Evolutionary conservation across 345 rosid genomes (phyloP).

Genomic region (Populus deltoides): DNA sequence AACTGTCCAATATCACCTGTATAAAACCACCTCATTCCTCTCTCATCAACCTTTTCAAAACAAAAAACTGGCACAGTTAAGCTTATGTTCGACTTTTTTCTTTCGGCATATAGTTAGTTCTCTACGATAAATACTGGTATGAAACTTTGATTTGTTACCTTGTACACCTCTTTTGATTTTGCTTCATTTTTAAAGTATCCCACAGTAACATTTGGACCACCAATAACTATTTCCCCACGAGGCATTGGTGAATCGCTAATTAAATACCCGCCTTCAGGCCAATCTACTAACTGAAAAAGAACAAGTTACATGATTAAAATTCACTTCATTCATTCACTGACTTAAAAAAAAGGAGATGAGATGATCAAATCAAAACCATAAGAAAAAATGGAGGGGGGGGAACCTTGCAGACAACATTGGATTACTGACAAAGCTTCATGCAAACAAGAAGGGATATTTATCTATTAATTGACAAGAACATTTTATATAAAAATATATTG

Average conservation of each 20-base stretch:
- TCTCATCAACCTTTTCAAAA: constrained; percentile 73
- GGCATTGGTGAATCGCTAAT: constrained; percentile 76
- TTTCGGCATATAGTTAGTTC: background rate
- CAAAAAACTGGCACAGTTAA: background rate
- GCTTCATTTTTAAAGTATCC: constrained; percentile 93
- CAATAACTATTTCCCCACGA: constrained; percentile 93
- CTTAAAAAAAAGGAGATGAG: background rate
- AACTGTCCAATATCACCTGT: constrained; percentile 92
- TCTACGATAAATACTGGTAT: background rate
- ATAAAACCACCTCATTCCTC: constrained; percentile 96
- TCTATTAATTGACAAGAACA: background rate
- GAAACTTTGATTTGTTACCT: constrained; percentile 42
- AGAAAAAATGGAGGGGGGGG: background rate
- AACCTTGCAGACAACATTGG: background rate
- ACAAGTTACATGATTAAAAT: background rate
- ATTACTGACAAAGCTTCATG: background rate
- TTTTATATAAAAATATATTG: background rate
- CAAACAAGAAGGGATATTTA: background rate
- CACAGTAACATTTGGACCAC: constrained; percentile 86
- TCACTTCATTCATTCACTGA: background rate
- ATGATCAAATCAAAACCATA: background rate
- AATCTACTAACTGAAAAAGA: constrained; percentile 75
- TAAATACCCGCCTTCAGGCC: constrained; percentile 94
- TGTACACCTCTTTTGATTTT: constrained; percentile 83
- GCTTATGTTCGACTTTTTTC: background rate